Conservation (phyloP, 78 protist genomes). For the Dictyostelium firmibasis region DNA sequence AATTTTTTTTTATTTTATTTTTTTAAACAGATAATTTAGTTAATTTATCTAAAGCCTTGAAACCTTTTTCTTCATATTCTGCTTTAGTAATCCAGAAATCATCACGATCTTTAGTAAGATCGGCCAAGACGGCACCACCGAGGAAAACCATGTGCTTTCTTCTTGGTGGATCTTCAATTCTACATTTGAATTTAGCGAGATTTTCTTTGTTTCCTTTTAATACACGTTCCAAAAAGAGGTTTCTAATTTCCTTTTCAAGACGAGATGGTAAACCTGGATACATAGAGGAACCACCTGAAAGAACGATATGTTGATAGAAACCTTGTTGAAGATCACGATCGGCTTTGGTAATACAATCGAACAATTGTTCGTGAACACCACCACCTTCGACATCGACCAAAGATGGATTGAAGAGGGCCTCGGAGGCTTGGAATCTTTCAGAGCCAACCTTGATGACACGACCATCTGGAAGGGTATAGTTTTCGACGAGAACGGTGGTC, state of each 20-base stretch:
- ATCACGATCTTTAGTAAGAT: constrained; percentile 93
- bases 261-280: constrained; percentile 97
- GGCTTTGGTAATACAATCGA: constrained; percentile 94
- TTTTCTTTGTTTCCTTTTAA: constrained; percentile 88
- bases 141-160: constrained; percentile 99
- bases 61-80: constrained; percentile 94
- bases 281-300: constrained; percentile 96
- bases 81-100: constrained; percentile 93
- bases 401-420: constrained; percentile 98
- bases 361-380: constrained; percentile 95
- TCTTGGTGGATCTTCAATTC: constrained; percentile 99
- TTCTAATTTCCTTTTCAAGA: constrained; percentile 95
- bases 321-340: constrained; percentile 95
- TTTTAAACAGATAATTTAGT: constrained; percentile 63
- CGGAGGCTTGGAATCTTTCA: constrained; percentile 99
- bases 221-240: constrained; percentile 90
- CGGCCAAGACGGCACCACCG: constrained; percentile 99
- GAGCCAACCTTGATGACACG: constrained; percentile 92
- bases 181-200: constrained; percentile 90
- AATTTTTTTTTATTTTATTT: background rate
- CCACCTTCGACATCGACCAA: constrained; percentile 95
- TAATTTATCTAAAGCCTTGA: constrained; percentile 58
- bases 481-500: constrained; percentile 96
- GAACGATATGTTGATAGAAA: constrained; percentile 98
- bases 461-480: constrained; percentile 97